These are phyloP conservation scores for Phaseolus lunatus DNA, from an alignment of 306 rosid genomes.

Conservation along the genomic window DNA sequence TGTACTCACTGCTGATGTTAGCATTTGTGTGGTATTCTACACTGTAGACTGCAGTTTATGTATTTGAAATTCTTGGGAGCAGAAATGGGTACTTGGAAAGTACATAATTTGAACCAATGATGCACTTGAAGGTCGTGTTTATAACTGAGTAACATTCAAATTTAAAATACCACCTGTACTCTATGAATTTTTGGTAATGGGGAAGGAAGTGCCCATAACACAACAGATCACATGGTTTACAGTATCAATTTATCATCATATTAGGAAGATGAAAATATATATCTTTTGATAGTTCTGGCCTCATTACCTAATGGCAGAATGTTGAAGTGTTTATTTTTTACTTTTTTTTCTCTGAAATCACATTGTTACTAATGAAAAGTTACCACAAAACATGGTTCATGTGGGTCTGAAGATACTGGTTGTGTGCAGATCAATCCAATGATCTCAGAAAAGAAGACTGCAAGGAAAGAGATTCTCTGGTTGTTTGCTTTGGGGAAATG, in stretches of 20 bases:
- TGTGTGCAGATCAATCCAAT: constrained; percentile 47
- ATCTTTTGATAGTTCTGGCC: not conserved
- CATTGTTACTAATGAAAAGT: constrained; percentile 14
- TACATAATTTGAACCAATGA: constrained; percentile 27
- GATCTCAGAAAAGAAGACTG: constrained; percentile 41
- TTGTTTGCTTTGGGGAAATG: constrained; percentile 87
- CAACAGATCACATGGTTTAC: constrained; percentile 16
- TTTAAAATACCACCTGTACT: not conserved
- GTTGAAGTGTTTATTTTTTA: constrained; percentile 21
- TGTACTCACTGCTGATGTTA: constrained; percentile 23
- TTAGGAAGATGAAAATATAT: not conserved
- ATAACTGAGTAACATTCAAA: constrained; percentile 7
- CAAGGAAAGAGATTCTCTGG: constrained; percentile 55
- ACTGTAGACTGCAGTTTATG: not conserved
- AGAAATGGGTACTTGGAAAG: constrained; percentile 28
- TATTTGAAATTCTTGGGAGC: constrained; percentile 28
- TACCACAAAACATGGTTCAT: constrained; percentile 19
- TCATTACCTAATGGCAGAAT: constrained; percentile 17
- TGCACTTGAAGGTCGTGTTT: constrained; percentile 21
- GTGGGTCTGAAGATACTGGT: constrained; percentile 42
- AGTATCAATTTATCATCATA: constrained; percentile 5
- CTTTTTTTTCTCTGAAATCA: constrained; percentile 14
- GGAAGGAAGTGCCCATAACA: constrained; percentile 16
- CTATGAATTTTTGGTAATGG: constrained; percentile 24
- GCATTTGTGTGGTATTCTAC: constrained; percentile 16